phyloP scores from a whole-genome alignment of 495 filamentous ascomycete genomes.

The Aspergillus hancockii region DNA sequence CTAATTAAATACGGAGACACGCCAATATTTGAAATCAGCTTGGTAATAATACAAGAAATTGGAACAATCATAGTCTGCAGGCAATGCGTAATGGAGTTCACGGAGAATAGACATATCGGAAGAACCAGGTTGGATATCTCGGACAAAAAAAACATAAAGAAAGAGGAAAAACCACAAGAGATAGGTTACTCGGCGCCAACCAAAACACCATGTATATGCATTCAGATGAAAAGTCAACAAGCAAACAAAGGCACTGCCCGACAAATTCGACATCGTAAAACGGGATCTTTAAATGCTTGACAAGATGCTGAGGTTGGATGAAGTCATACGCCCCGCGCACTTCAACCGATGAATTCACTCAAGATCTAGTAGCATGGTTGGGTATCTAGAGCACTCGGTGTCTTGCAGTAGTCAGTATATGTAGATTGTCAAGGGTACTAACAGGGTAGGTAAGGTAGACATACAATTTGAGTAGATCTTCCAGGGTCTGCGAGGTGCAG shows the following conservation, averaged over 20 bases:
- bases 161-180: slow-evolving; percentile 11
- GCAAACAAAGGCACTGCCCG: background rate
- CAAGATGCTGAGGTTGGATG: background rate
- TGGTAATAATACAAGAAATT: slow-evolving; percentile 14
- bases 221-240: slow-evolving; percentile 1
- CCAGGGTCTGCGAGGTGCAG: slow-evolving; percentile 59
- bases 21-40: slow-evolving; percentile 5
- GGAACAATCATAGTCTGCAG: background rate
- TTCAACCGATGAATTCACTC: background rate
- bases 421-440: background rate
- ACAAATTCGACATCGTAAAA: background rate
- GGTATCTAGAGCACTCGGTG: slow-evolving; percentile 33
- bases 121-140: slow-evolving; percentile 31
- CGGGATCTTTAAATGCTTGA: background rate
- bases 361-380: background rate
- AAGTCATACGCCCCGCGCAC: slow-evolving; percentile 1
- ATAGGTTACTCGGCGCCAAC: slow-evolving; percentile 1
- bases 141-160: slow-evolving; percentile 1
- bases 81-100: background rate
- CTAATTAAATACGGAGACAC: slow-evolving; percentile 5
- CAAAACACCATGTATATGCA: slow-evolving; percentile 12
- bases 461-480: slow-evolving; percentile 62
- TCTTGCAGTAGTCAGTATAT: slow-evolving; percentile 18
- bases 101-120: slow-evolving; percentile 1
- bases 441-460: slow-evolving; percentile 19